phyloP scores from a whole-genome alignment of 441 rosid species.

The Populus hybrid region DNA sequence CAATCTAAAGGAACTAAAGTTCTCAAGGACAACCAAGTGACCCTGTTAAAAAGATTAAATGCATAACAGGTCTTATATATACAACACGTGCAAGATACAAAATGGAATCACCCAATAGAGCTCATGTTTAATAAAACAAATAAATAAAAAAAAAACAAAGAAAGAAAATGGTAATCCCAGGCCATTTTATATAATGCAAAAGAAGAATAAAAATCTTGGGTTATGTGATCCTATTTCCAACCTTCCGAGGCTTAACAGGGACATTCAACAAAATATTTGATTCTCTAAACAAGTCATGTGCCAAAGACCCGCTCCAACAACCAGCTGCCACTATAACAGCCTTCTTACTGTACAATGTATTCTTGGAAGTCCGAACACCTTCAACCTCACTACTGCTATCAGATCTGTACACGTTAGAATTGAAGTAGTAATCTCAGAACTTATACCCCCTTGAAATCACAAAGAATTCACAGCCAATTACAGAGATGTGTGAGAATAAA shows the following conservation, averaged over 20 bases:
- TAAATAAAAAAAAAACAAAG: no score
- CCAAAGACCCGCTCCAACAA: conserved; percentile 87
- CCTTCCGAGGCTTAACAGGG: conserved; percentile 94
- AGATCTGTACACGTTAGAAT: conserved; percentile 39
- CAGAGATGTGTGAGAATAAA: conserved; percentile 24
- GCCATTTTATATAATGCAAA: background rate
- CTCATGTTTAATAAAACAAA: background rate
- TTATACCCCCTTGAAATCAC: conserved; percentile 2
- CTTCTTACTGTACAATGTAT: conserved; percentile 56
- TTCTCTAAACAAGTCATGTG: conserved; percentile 51
- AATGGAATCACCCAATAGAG: background rate
- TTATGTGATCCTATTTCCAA: conserved; percentile 17
- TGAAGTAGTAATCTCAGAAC: conserved; percentile 2
- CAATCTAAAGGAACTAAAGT: conserved; percentile 51
- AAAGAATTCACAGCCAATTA: background rate
- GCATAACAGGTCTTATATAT: conserved; percentile 9
- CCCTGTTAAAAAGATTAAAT: conserved; percentile 51
- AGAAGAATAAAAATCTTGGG: background rate
- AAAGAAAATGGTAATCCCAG: no score
- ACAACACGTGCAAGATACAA: background rate
- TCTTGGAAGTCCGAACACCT: conserved; percentile 65
- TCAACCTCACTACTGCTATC: conserved; percentile 45
- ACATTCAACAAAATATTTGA: conserved; percentile 42
- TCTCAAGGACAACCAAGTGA: conserved; percentile 75
- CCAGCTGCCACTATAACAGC: conserved; percentile 85